phyloP scores from a whole-genome alignment of 202 grass and related monocot species.

The Tripidium arundinaceum region DNA sequence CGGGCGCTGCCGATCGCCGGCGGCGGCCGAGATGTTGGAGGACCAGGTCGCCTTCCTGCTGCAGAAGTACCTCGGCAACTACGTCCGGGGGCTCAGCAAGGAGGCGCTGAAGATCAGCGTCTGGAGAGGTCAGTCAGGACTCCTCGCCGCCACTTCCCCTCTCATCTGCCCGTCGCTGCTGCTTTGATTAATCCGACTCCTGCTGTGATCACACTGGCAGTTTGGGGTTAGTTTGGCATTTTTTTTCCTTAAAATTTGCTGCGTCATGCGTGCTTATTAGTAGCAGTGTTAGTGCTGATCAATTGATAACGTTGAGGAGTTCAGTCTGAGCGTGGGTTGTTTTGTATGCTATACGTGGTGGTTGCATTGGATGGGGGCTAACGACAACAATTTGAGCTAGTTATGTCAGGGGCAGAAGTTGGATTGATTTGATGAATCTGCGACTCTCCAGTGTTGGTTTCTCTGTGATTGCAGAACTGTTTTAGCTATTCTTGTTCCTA shows the following conservation, averaged over 20 bases:
- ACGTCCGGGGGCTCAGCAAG: constrained; percentile 89
- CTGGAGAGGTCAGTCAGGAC: constrained; percentile 67
- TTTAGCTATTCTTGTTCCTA: not conserved
- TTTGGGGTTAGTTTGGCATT: not conserved
- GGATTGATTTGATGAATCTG: not conserved
- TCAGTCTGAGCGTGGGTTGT: not conserved
- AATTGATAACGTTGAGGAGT: not conserved
- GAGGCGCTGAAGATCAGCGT: constrained; percentile 98
- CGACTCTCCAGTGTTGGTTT: not conserved
- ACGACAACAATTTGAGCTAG: not conserved
- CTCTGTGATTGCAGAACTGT: not conserved
- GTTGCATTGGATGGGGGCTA: not conserved
- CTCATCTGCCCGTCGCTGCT: not conserved
- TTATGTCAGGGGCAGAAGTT: not conserved
- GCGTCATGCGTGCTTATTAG: not conserved
- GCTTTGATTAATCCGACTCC: not conserved
- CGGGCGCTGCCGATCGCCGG: constrained; percentile 41
- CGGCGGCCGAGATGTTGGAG: constrained; percentile 79
- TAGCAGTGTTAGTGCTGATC: not conserved
- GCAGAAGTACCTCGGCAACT: constrained; percentile 97
- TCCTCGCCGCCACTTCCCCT: not conserved
- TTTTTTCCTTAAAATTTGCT: not conserved
- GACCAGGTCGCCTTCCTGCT: constrained; percentile 88
- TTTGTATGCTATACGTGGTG: not conserved
- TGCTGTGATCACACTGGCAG: not conserved